Evolutionary conservation across 257 asterid species (phyloP).

Genomic region (Solanum pimpinellifolium): DNA sequence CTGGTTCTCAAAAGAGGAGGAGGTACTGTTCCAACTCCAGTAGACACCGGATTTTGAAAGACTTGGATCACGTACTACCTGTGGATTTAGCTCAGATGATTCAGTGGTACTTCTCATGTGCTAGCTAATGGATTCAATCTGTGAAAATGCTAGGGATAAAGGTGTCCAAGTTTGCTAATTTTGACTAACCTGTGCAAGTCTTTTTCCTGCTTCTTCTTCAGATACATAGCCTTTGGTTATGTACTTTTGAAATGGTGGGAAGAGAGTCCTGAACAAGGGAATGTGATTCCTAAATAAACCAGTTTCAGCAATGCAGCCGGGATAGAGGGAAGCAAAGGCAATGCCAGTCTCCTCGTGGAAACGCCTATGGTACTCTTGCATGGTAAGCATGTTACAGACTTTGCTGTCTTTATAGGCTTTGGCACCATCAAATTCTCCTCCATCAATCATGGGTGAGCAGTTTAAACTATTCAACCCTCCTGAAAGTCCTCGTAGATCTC

Average conservation of each 20-base stretch:
- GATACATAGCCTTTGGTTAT: slow-evolving; percentile 91
- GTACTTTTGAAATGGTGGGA: slow-evolving; percentile 88
- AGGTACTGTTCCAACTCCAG: slow-evolving; percentile 91
- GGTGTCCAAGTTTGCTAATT: neutral
- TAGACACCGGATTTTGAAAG: slow-evolving; percentile 85
- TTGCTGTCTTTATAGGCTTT: slow-evolving; percentile 96
- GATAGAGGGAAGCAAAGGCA: slow-evolving; percentile 75
- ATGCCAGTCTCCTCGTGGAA: slow-evolving; percentile 71
- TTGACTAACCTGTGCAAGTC: slow-evolving; percentile 77
- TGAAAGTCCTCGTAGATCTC: slow-evolving; percentile 76
- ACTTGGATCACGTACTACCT: slow-evolving; percentile 84
- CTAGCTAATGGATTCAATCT: neutral
- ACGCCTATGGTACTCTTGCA: slow-evolving; percentile 86
- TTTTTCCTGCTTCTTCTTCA: slow-evolving; percentile 74
- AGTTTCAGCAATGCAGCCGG: slow-evolving; percentile 86
- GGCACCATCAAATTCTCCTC: slow-evolving; percentile 87
- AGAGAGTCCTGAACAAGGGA: slow-evolving; percentile 75
- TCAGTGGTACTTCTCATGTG: neutral
- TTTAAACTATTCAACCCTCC: slow-evolving; percentile 65
- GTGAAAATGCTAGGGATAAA: neutral
- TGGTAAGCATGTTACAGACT: slow-evolving; percentile 92
- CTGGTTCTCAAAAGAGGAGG: slow-evolving; percentile 78
- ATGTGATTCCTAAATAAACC: slow-evolving; percentile 84
- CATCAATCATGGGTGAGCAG: slow-evolving; percentile 77
- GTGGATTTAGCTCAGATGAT: slow-evolving; percentile 10